Evolutionary conservation across 352 stramenopile genomes (phyloP), one percentile per base, ranked within the genome.

Genomic region (Pythium insidiosum): DNA sequence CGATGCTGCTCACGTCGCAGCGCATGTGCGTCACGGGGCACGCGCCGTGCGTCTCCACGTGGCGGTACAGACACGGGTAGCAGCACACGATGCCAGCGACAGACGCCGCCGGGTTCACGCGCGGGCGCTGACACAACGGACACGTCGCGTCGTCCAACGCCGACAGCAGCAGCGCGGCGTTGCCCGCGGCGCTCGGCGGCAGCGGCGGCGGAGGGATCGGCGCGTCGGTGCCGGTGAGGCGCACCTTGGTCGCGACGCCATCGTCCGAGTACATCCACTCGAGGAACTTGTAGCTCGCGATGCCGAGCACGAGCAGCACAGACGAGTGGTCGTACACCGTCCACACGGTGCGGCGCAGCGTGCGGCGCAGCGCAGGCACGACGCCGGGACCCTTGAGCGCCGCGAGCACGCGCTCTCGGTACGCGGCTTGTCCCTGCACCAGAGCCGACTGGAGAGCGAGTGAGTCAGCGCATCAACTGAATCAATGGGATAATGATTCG

Each of bases 211-310:
- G 78, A 30, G 81, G 81, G 6, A 82, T 61, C 10, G 75, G 78
- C 10, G 64, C 70, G 30, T 87, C 64, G 6, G 60, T 63, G 6
- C 63, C 64, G 0, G 62, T 85, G 35, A 80, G 47, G 30, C 65
- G 69, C 39, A 84, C 47, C 41, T 83, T 85, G 43, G 53, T 48
- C 19, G 63, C 68, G 9, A 61, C 62, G 13, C 75, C 78, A 44
- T 88, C 78, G 38, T 94, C 81, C 35, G 76, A 90, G 61, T 94
- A 89, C 70, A 94, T 87, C 81, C 81, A 94, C 52, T 94, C 81
- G 33, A 89, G 52, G 36, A 90, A 84, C 47, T 94, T 94, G 65
- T 90, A 94, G 26, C 69, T 63, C 1, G 78, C 77, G 50, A 94
- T 82, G 31, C 76, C 70, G 18, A 89, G 39, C 20, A 91, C 53